Base-by-base conservation (phyloP, 2,329 filamentous ascomycete species). In the Fusarium metavorans region DNA sequence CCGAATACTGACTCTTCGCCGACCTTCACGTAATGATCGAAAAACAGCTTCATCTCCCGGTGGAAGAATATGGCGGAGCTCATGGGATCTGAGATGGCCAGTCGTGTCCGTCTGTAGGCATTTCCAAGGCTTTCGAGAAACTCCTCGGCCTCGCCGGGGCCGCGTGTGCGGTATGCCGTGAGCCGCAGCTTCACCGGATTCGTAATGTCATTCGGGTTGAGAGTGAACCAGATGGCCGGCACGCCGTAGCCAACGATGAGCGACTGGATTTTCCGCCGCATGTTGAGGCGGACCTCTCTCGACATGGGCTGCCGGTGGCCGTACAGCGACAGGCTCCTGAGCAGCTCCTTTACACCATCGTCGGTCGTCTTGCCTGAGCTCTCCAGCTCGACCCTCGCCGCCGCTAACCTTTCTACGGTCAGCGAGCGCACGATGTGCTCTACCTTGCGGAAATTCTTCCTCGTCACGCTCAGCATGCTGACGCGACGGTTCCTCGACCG, bases 41-140 rank as follows among this genome's bases (percentile, higher is more conserved):
- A 70, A 27, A 70, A 67, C 27, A 67, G 1, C 5, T 20, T 45
- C 1, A 70, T 30, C 30, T 70, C 58, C 23, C 54, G 25, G 35
- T 67, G 39, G 58, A 61, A 61, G 41, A 61, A 61, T 8, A 61
- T 37, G 25, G 64, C 56, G 1, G 64, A 70, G 56, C 66, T 71
- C 5, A 72, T 18, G 3, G 65, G 71, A 39, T 73, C 39, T 3
- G 41, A 62, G 11, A 62, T 50, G 9, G 58, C 25, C 11, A 62
- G 13, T 18, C 58, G 18, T 11, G 18, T 11, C 2, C 27, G n/a
- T 30, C 30, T 61, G 14, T 23, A 61, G 30, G 9, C 23, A 35
- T 34, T n/a, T 13, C 34, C 58, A 7, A 61, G 58, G 30, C 58
- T 61, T 14, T 10, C 10, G 2, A 60, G 18, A 18, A 60, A 43